A percentile compares a stretch with the other conserved stretches of the same genome.
Evolutionary conservation across 441 rosid genomes (phyloP).

Genomic region (Adansonia rubrostipa): DNA sequence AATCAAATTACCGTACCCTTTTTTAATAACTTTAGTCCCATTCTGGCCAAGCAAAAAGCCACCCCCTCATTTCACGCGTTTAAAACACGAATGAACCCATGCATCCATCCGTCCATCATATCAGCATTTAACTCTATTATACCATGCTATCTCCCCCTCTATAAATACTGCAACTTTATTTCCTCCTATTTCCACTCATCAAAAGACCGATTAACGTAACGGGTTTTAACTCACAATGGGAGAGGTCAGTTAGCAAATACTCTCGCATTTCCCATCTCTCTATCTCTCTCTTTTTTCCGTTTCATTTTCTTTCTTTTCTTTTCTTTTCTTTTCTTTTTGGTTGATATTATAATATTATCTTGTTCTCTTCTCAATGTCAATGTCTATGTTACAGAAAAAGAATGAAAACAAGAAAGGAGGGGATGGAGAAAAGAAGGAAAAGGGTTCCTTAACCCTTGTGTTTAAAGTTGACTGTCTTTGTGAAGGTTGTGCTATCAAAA

Average conservation of each 20-base stretch:
- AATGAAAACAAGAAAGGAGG: conserved; percentile 30
- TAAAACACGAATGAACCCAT: not conserved
- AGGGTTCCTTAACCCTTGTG: conserved; percentile 36
- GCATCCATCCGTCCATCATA: not conserved
- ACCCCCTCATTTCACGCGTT: not conserved
- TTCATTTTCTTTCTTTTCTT: not conserved
- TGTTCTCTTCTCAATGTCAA: no score
- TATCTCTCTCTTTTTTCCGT: not conserved
- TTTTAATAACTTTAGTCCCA: not conserved
- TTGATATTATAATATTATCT: not conserved
- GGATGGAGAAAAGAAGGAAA: conserved; percentile 33
- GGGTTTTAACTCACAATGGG: conserved; percentile 43
- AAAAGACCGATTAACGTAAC: conserved; percentile 23
- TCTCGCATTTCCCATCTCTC: not conserved
- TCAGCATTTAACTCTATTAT: not conserved
- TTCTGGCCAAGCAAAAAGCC: not conserved
- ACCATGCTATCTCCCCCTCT: not conserved
- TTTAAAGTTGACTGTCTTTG: conserved; percentile 59
- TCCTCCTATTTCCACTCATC: conserved; percentile 31
- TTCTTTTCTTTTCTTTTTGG: not conserved
- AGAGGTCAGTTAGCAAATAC: conserved; percentile 37
- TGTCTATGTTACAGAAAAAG: conserved; percentile 34
- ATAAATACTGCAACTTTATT: not conserved
- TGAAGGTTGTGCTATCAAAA: conserved; percentile 48
- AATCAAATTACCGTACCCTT: not conserved